Conservation (phyloP, 495 filamentous ascomycete genomes). For the Xylaria sp. region DNA sequence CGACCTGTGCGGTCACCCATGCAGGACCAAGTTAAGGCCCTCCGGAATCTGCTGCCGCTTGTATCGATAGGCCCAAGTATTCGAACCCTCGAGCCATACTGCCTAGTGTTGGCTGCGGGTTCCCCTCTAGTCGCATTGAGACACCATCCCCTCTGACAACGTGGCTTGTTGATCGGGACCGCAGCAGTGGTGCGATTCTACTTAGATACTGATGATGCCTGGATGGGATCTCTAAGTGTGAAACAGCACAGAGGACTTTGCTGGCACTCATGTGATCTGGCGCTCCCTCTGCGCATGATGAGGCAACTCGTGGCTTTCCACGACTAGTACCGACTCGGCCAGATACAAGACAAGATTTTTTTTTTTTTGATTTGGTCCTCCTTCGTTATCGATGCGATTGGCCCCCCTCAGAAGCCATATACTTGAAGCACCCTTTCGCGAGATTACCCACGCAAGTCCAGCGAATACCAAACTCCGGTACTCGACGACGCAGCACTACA, state of each 20-base stretch:
- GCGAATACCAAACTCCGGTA: slow-evolving; percentile 22
- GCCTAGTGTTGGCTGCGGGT: slow-evolving; percentile 39
- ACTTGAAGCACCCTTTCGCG: slow-evolving; percentile 3
- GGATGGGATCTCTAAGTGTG: slow-evolving; percentile 8
- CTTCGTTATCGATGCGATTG: slow-evolving; percentile 11
- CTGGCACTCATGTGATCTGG: slow-evolving; percentile 31
- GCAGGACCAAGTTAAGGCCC: slow-evolving; percentile 16
- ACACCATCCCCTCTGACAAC: slow-evolving; percentile 39
- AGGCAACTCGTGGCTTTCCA: slow-evolving; percentile 25
- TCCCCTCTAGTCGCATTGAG: slow-evolving; percentile 34
- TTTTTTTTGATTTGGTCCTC: slow-evolving; percentile 11
- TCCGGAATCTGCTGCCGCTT: slow-evolving; percentile 14
- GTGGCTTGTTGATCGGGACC: slow-evolving; percentile 44
- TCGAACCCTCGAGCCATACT: slow-evolving; percentile 26
- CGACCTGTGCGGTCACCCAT: slow-evolving; percentile 11
- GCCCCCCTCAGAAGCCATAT: not conserved
- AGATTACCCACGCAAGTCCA: slow-evolving; percentile 29
- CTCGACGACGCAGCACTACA: slow-evolving; percentile 28
- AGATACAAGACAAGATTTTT: slow-evolving; percentile 12
- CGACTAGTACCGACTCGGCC: slow-evolving; percentile 14
- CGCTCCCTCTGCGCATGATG: slow-evolving; percentile 17
- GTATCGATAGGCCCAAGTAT: slow-evolving; percentile 19
- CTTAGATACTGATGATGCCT: not conserved
- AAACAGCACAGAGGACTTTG: slow-evolving; percentile 30
- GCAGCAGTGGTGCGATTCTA: slow-evolving; percentile 10